These are phyloP conservation scores for Jaltomata sinuosa DNA, from an alignment of 257 asterid genomes.

Conservation along the genomic window DNA sequence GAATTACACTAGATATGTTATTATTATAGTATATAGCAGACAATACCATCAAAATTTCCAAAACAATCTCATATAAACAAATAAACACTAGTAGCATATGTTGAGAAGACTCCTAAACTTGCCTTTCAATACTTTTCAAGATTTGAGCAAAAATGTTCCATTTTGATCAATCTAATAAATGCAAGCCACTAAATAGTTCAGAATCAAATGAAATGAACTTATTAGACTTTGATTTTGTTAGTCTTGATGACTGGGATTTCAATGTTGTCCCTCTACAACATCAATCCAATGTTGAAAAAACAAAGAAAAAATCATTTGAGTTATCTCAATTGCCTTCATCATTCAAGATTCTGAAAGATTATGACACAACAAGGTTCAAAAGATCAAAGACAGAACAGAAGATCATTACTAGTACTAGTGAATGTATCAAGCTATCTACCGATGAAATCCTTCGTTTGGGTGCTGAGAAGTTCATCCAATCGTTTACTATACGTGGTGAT, in stretches of 20 bases:
- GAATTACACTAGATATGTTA: too few species aligned
- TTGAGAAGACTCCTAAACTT: background rate
- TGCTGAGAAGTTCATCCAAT: conserved; percentile 40
- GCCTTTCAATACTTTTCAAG: background rate
- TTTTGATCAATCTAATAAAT: background rate
- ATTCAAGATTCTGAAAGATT: conserved; percentile 36
- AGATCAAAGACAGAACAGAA: conserved; percentile 13
- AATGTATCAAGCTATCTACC: background rate
- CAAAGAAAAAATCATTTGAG: background rate
- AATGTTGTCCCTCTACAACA: conserved; percentile 12
- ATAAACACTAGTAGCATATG: background rate
- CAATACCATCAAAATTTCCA: background rate
- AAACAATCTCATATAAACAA: background rate
- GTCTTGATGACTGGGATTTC: conserved; percentile 1
- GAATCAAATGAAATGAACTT: background rate
- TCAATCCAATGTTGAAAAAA: conserved; percentile 6
- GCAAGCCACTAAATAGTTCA: background rate
- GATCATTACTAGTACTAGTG: background rate
- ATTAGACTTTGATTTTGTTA: conserved; percentile 2
- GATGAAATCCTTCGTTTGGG: conserved; percentile 36
- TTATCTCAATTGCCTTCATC: conserved; percentile 7
- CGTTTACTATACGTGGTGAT: conserved; percentile 1
- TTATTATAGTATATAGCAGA: background rate
- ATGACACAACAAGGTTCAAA: conserved; percentile 28
- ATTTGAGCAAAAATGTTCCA: background rate